phyloP scores from a whole-genome alignment of 441 rosid species.

The Gossypium schwendimanii region DNA sequence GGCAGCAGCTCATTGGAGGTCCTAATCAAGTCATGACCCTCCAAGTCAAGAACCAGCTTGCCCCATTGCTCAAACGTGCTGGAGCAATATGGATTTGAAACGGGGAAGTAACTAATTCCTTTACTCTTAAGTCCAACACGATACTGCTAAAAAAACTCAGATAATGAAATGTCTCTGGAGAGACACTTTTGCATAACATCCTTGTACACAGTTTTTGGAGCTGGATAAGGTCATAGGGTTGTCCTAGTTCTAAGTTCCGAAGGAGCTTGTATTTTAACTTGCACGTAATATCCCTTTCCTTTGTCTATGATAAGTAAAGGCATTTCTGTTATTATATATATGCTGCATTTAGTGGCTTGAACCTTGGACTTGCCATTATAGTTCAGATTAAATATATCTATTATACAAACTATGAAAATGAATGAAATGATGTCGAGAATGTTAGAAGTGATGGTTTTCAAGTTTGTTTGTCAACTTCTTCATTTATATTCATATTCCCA shows the following conservation, averaged over 20 bases:
- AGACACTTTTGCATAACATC: not conserved
- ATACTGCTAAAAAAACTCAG: not conserved
- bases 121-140: not conserved
- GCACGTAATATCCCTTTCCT: not conserved
- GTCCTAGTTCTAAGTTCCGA: not conserved
- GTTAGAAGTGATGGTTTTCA: not conserved
- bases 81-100: constrained; percentile 55
- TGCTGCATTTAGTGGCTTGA: not conserved
- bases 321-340: not conserved
- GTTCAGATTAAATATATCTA: too few relatives aligned
- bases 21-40: constrained; percentile 52
- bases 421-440: not conserved
- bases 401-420: not conserved
- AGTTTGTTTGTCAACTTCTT: not conserved
- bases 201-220: constrained; percentile 8
- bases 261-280: constrained; percentile 4
- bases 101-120: not conserved
- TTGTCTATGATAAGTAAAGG: not conserved
- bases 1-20: constrained; percentile 54
- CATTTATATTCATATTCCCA: not conserved
- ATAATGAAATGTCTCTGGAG: not conserved
- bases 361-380: not conserved
- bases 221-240: not conserved
- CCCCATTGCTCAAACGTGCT: constrained; percentile 40
- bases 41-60: constrained; percentile 39